Conservation (phyloP, 805 yeast species). For the Debaryomyces maramus region DNA sequence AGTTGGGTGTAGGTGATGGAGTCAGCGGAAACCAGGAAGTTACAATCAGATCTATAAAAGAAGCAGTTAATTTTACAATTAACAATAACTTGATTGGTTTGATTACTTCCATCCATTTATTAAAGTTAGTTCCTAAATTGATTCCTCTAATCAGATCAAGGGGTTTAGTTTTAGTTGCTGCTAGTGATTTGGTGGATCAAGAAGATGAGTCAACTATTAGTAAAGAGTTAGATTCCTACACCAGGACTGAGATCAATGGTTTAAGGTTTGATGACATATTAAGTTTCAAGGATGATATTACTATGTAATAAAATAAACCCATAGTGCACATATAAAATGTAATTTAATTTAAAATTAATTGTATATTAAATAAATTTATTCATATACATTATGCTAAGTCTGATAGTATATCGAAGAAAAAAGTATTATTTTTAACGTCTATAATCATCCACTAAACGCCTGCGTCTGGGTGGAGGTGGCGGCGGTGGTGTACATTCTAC, state of each 20-base stretch:
- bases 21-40: constrained; percentile 35
- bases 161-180: constrained; percentile 83
- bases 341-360: not conserved
- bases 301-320: constrained; percentile 27
- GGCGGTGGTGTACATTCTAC: constrained; percentile 26
- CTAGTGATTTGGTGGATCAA: constrained; percentile 37
- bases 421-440: too few relatives aligned
- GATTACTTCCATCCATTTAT: constrained; percentile 68
- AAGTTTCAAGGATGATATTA: constrained; percentile 59
- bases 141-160: constrained; percentile 72
- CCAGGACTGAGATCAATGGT: constrained; percentile 61
- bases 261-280: constrained; percentile 61
- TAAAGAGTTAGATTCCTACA: constrained; percentile 36
- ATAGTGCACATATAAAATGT: not conserved
- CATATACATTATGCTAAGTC: not conserved
- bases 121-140: constrained; percentile 72
- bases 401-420: too few relatives aligned
- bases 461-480: constrained; percentile 38
- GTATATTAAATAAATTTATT: not conserved
- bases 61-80: constrained; percentile 78
- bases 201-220: constrained; percentile 23
- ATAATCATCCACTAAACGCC: constrained; percentile 17
- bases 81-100: constrained; percentile 84
- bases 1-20: constrained; percentile 15
- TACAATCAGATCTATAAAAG: constrained; percentile 68